Base-by-base conservation (phyloP, 169 alveolate species). In the Eimeria acervulina region DNA sequence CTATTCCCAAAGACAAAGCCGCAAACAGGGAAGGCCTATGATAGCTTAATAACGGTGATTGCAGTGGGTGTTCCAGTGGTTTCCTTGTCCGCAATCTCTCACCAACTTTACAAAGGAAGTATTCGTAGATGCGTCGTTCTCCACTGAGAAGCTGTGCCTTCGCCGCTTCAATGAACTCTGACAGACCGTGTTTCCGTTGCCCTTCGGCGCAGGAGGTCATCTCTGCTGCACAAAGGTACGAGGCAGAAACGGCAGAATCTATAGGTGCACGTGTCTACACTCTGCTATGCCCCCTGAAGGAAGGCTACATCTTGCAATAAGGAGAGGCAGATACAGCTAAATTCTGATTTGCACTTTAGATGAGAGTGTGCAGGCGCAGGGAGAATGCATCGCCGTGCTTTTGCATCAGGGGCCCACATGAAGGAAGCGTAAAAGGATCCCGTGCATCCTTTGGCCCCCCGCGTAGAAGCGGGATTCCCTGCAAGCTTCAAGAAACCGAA, bases 31-130 rank as follows among this genome's bases (percentile, higher is more conserved):
- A 59, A 59, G 68, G 68, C 28, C 68, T 59, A 28, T 19, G 31
- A 59, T 28, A 59, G 6, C 31, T 21, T 59, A 15, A 17, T 12
- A 59, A 21, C 68, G 0, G 68, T 21, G 31, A 19, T 1, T 21
- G 36, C 74, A n/a, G 40, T 26, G 40, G 38, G 26, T 72, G 47
- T 72, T 28, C 51, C 84, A 31, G 52, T 19, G 12, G 38, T n/a
- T 0, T 13, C 74, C 40, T 72, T 72, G 28, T 4, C 28, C 10
- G 23, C 31, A 72, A 15, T 19, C 17, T 72, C 98, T 38, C 97
- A 88, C 99, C 99, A 38, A 98, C 99, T 85, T 98, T 98, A 63
- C 99, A 98, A 47, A 98, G 95, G 89, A 98, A 97, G 94, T 97
- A 98, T 90, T 98, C 99, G 91, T 97, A 98, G 38, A 98, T 90